These are phyloP conservation scores for Sclerospora graminicola DNA, from an alignment of 352 stramenopile species.

Conservation along the genomic window DNA sequence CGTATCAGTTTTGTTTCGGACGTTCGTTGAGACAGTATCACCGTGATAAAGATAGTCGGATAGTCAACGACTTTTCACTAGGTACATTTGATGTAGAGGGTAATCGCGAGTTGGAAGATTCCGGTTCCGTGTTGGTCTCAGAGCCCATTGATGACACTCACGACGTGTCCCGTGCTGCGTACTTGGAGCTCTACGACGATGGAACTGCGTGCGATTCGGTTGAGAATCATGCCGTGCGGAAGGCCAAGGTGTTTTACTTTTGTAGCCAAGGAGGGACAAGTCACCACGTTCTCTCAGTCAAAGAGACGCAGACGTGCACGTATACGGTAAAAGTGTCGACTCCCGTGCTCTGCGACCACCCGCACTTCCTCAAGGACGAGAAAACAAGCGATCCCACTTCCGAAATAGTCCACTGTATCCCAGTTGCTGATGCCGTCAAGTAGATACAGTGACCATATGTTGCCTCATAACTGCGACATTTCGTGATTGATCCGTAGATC, in stretches of 20 bases:
- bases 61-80: constrained; percentile 61
- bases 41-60: constrained; percentile 45
- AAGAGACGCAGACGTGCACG: constrained; percentile 74
- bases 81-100: constrained; percentile 37
- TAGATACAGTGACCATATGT: neutral
- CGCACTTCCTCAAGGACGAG: constrained; percentile 71
- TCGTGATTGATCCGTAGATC: too few relatives aligned
- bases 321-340: constrained; percentile 78
- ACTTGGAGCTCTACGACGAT: constrained; percentile 55
- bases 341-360: constrained; percentile 64
- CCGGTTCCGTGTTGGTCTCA: constrained; percentile 37
- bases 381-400: constrained; percentile 36
- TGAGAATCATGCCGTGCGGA: constrained; percentile 41
- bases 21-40: constrained; percentile 65
- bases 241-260: constrained; percentile 65
- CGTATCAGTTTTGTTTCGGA: constrained; percentile 78
- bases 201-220: constrained; percentile 72
- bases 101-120: constrained; percentile 39
- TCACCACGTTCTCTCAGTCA: constrained; percentile 64
- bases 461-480: too few relatives aligned
- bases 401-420: constrained; percentile 68
- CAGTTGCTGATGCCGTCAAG: constrained; percentile 2
- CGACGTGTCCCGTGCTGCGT: constrained; percentile 54
- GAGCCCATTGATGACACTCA: constrained; percentile 77
- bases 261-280: constrained; percentile 54